A percentile compares a stretch with the other conserved stretches of the same genome.
These are phyloP conservation scores for Talaromyces stipitatus DNA, from an alignment of 495 filamentous ascomycete species.

Conservation along the genomic window DNA sequence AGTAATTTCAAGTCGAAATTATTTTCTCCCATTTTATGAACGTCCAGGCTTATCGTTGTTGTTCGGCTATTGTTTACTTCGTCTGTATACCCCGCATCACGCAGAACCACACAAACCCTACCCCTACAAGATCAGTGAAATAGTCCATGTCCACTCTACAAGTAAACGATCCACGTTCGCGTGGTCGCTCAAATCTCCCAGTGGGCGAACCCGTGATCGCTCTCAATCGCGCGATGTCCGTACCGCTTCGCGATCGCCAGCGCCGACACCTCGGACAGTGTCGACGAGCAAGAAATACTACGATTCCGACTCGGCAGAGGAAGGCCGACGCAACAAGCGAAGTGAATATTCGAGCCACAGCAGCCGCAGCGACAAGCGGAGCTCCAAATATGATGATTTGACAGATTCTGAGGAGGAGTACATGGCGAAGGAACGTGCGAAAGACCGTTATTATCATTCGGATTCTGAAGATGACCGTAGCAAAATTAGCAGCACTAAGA, in stretches of 20 bases:
- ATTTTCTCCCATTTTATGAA: background rate
- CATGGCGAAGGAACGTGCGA: slow-evolving; percentile 22
- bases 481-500: slow-evolving; percentile 10
- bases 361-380: slow-evolving; percentile 24
- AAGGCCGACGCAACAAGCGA: slow-evolving; percentile 12
- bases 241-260: slow-evolving; percentile 21
- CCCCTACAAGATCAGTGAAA: background rate
- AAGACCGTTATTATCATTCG: slow-evolving; percentile 32
- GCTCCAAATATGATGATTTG: slow-evolving; percentile 8
- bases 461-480: slow-evolving; percentile 22
- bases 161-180: slow-evolving; percentile 50
- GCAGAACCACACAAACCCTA: background rate
- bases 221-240: slow-evolving; percentile 43
- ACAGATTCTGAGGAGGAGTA: slow-evolving; percentile 43
- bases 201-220: slow-evolving; percentile 36
- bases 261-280: slow-evolving; percentile 13
- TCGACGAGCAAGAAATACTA: slow-evolving; percentile 17
- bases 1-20: background rate
- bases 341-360: slow-evolving; percentile 22
- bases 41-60: background rate
- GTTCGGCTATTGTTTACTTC: background rate
- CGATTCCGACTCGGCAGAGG: slow-evolving; percentile 15
- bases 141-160: slow-evolving; percentile 38
- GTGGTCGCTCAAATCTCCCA: slow-evolving; percentile 55
- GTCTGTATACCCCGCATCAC: background rate